Conservation (phyloP, 2,329 filamentous ascomycete species). For the Colletotrichum truncatum region DNA sequence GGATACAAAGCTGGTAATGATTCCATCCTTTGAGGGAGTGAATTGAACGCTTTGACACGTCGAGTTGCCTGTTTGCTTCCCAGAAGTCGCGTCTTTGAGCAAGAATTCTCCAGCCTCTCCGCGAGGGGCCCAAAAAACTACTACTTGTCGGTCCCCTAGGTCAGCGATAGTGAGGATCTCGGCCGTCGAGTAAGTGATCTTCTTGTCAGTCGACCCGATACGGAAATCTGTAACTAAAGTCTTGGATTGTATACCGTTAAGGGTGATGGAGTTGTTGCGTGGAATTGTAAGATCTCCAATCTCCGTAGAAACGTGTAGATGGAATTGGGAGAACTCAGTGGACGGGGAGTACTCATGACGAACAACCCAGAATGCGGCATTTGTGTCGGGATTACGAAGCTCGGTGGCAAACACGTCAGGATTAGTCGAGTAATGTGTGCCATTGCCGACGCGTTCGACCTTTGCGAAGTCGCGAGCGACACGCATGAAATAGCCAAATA, state of each 20-base stretch:
- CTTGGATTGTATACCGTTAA: not conserved
- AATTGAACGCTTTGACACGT: not conserved
- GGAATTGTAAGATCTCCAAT: not conserved
- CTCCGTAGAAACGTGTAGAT: not conserved
- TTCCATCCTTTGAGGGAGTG: not conserved
- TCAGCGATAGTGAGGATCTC: not conserved
- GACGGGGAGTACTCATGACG: not conserved
- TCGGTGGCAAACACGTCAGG: not conserved
- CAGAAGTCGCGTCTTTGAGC: not conserved
- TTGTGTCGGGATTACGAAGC: not conserved
- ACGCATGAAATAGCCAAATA: not conserved
- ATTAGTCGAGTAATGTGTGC: not conserved
- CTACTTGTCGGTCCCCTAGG: not conserved
- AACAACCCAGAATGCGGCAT: not conserved
- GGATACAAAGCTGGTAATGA: not conserved
- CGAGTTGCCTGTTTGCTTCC: not conserved
- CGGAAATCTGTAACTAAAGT: not conserved
- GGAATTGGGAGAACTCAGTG: not conserved
- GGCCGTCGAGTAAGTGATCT: not conserved
- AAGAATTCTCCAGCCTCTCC: not conserved
- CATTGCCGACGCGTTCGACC: not conserved
- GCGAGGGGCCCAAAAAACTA: not conserved
- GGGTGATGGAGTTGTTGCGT: not conserved
- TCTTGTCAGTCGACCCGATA: not conserved
- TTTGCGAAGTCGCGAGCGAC: not conserved